A percentile compares a stretch with the other conserved stretches of the same genome.
These are phyloP conservation scores for Trypanosoma conorhini DNA, from an alignment of 208 protist genomes.

Conservation along the genomic window DNA sequence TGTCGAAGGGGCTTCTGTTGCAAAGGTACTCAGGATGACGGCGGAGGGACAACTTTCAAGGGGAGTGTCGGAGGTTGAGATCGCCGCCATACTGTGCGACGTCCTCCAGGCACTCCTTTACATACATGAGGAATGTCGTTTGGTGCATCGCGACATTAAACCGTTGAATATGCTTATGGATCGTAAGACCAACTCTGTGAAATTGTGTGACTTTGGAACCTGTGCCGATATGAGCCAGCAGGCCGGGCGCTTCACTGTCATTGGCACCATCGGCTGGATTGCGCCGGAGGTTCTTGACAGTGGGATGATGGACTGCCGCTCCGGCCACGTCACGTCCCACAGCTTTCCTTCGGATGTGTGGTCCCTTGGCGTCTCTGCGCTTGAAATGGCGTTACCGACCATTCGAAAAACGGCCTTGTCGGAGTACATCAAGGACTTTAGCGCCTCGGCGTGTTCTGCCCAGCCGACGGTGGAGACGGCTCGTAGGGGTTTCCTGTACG, in stretches of 20 bases:
- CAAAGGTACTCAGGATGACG: conserved; percentile 30
- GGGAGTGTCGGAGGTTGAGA: conserved; percentile 47
- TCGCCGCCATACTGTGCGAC: conserved; percentile 55
- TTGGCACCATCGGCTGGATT: conserved; percentile 64
- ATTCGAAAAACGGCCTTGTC: conserved; percentile 15
- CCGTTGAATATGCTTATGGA: conserved; percentile 59
- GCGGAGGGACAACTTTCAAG: conserved; percentile 9
- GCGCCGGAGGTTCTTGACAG: conserved; percentile 52
- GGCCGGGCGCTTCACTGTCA: conserved; percentile 31
- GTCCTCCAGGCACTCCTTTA: conserved; percentile 61
- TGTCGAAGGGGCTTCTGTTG: conserved; percentile 33
- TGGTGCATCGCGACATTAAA: conserved; percentile 68
- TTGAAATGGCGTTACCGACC: conserved; percentile 43
- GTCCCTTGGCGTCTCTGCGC: conserved; percentile 47
- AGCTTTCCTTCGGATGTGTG: conserved; percentile 52
- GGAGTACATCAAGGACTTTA: conserved; percentile 38
- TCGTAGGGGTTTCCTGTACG: conserved; percentile 24
- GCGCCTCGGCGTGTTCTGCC: conserved; percentile 23
- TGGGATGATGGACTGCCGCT: conserved; percentile 36
- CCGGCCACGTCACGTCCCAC: conserved; percentile 34
- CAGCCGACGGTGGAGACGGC: conserved; percentile 17
- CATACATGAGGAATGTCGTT: conserved; percentile 56
- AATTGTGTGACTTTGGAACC: conserved; percentile 68
- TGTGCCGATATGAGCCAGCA: conserved; percentile 45
- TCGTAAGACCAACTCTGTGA: conserved; percentile 26